A percentile compares a stretch with the other conserved stretches of the same genome.
Conservation (phyloP, 2,329 filamentous ascomycete genomes). For the Cladophialophora psammophila region DNA sequence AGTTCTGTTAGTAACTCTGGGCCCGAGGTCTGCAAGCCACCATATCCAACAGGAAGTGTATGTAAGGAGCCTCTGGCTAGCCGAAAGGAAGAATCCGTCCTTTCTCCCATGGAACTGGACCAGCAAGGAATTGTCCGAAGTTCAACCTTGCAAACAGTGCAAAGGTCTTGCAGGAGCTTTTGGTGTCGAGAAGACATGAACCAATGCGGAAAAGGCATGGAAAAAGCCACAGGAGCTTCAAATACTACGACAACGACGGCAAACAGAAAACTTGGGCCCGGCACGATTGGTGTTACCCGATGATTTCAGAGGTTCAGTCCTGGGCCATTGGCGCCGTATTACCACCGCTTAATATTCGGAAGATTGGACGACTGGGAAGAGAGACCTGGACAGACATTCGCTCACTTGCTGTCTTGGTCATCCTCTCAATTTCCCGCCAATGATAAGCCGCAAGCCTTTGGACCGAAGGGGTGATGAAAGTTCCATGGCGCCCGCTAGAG, state of each 20-base stretch:
- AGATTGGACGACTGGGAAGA: neutral
- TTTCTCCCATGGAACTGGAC: neutral
- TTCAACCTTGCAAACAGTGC: neutral
- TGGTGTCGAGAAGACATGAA: neutral
- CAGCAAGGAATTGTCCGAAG: neutral
- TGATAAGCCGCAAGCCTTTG: neutral
- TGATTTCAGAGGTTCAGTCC: neutral
- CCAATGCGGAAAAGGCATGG: neutral
- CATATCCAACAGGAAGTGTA: neutral
- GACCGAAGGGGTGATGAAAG: neutral
- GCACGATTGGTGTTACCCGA: neutral
- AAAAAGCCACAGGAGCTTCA: neutral
- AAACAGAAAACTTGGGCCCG: neutral
- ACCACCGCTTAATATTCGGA: conserved; percentile 12
- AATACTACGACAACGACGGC: neutral
- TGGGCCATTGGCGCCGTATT: neutral
- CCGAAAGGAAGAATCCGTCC: neutral
- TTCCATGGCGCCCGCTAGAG: neutral
- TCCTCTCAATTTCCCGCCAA: conserved; percentile 2
- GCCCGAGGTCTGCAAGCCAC: neutral
- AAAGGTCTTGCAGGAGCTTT: neutral
- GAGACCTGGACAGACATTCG: neutral
- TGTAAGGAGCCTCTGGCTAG: neutral
- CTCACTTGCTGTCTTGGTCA: neutral
- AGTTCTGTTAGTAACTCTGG: neutral